Evolutionary conservation across 2,329 filamentous ascomycete species (phyloP).

Genomic region (Pyrenophora teres): DNA sequence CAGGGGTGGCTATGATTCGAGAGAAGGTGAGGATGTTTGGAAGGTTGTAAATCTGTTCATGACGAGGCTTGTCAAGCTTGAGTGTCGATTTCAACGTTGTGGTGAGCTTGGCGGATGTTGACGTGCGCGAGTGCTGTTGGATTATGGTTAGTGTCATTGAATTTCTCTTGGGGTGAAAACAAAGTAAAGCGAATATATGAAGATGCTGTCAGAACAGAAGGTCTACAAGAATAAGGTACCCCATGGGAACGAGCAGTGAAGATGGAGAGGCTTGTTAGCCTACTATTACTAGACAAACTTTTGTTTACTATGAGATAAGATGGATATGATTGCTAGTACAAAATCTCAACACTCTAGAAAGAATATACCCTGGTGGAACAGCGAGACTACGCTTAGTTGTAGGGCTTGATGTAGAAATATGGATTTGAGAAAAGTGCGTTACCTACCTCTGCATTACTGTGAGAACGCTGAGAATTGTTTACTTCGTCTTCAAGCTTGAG

Average conservation of each 20-base stretch:
- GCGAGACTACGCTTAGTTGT: too few species aligned
- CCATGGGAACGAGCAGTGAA: too few species aligned
- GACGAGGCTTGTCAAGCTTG: slow-evolving; percentile 41
- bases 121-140: slow-evolving; percentile 6
- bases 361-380: too few species aligned
- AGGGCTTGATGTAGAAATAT: background rate
- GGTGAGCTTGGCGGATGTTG: slow-evolving; percentile 28
- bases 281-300: too few species aligned
- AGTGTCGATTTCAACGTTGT: slow-evolving; percentile 38
- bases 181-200: too few species aligned
- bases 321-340: too few species aligned
- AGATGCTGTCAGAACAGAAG: too few species aligned
- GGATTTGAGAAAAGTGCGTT: background rate
- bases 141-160: slow-evolving; percentile 2
- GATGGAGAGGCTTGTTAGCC: too few species aligned
- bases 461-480: background rate
- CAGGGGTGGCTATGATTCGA: slow-evolving; percentile 79
- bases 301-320: too few species aligned
- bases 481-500: slow-evolving; percentile 15
- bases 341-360: too few species aligned
- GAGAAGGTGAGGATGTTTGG: slow-evolving; percentile 92
- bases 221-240: too few species aligned
- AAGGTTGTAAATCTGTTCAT: slow-evolving; percentile 95
- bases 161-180: background rate
- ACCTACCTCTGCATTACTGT: slow-evolving; percentile 22